phyloP scores from a whole-genome alignment of 2,329 filamentous ascomycete genomes.

The Diaporthe nobilis region DNA sequence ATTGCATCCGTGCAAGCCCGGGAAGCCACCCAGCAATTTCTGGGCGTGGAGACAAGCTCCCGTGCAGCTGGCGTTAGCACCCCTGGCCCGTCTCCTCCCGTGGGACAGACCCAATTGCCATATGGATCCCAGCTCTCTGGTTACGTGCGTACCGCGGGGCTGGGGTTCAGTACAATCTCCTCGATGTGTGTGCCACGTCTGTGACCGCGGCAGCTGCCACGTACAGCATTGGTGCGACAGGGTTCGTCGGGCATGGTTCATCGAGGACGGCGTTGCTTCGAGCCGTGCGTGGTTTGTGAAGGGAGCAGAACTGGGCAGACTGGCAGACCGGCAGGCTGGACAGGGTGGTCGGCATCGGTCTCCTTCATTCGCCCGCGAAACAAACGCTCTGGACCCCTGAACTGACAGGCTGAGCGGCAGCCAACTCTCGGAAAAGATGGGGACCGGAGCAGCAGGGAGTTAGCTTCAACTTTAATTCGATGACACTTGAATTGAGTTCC shows the following conservation, averaged over 20 bases:
- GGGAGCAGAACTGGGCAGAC: background rate
- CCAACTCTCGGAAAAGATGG: constrained; percentile 7
- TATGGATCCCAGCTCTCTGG: constrained; percentile 33
- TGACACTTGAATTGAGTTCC: constrained; percentile 29
- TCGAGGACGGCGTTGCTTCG: background rate
- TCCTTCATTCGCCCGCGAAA: constrained; percentile 14
- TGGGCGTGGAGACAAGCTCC: constrained; percentile 41
- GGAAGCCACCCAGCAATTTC: constrained; percentile 35
- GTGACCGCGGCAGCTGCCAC: constrained; percentile 12
- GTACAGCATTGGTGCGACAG: background rate
- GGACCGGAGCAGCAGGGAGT: background rate
- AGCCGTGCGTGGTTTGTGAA: background rate
- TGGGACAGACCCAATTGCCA: constrained; percentile 23
- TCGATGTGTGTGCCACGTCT: constrained; percentile 8
- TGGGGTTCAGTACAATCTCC: constrained; percentile 11
- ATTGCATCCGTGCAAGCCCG: constrained; percentile 23
- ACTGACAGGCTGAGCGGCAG: constrained; percentile 1
- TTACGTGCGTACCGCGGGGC: constrained; percentile 27
- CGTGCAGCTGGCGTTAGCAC: constrained; percentile 35
- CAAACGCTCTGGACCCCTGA: constrained; percentile 16
- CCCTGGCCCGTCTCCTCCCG: constrained; percentile 35
- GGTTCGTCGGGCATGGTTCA: background rate
- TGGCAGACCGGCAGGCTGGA: background rate
- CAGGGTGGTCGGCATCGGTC: background rate
- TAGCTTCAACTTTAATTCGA: constrained; percentile 39